These are phyloP conservation scores for Carpinus viminea DNA, from an alignment of 306 rosid genomes.

Conservation along the genomic window DNA sequence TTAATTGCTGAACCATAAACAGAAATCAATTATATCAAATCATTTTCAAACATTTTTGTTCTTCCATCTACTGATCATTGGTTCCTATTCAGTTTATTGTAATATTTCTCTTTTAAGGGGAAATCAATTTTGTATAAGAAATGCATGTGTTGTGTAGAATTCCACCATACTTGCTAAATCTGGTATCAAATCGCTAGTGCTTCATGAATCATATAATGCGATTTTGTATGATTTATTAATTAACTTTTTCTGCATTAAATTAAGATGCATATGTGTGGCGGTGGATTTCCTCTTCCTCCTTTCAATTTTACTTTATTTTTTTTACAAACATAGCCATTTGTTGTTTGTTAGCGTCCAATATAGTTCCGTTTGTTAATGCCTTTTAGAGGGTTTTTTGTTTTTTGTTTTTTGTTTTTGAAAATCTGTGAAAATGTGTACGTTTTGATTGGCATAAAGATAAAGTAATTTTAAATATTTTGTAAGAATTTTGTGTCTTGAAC, in stretches of 20 bases:
- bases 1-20: neutral
- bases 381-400: too few relatives aligned
- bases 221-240: neutral
- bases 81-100: neutral
- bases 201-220: neutral
- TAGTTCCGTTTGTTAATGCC: too few relatives aligned
- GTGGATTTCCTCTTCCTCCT: constrained; percentile 2
- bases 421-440: too few relatives aligned
- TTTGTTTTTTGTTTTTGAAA: too few relatives aligned
- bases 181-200: neutral
- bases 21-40: neutral
- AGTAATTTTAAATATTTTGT: too few relatives aligned
- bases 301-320: neutral
- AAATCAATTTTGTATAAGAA: neutral
- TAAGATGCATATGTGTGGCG: neutral
- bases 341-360: neutral
- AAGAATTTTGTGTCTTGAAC: too few relatives aligned
- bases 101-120: neutral
- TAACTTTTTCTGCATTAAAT: constrained; percentile 1
- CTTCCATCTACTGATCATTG: neutral
- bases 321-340: neutral
- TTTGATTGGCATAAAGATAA: too few relatives aligned
- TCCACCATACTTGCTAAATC: neutral
- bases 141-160: neutral
- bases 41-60: neutral